These are phyloP conservation scores for Fusarium sp. DNA, from an alignment of 2,329 filamentous ascomycete species.

Conservation along the genomic window DNA sequence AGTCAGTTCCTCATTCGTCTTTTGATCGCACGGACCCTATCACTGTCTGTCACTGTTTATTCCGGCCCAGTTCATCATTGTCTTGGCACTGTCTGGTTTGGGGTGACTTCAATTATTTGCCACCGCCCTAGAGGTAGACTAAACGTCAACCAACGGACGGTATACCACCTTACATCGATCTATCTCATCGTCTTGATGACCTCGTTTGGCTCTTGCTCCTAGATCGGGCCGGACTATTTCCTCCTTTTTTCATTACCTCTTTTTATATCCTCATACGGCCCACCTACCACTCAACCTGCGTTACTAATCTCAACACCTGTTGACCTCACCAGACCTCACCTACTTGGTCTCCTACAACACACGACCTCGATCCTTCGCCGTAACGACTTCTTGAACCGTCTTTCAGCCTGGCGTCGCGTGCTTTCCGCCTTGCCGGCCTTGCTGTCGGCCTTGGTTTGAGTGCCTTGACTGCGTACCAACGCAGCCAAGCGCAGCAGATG, in stretches of 20 bases:
- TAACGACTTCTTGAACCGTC: conserved; percentile 28
- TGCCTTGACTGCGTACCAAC: conserved; percentile 67
- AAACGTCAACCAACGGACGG: conserved; percentile 12
- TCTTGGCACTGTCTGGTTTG: conserved; percentile 30
- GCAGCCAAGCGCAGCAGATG: conserved; percentile 59
- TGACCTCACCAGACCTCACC: conserved; percentile 3
- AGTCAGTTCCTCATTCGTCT: background rate
- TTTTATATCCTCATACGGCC: background rate
- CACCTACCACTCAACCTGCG: background rate
- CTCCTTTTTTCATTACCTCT: background rate
- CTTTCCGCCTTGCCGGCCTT: conserved; percentile 66
- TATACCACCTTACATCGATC: conserved; percentile 25
- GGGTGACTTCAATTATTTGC: conserved; percentile 27
- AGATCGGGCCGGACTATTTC: background rate
- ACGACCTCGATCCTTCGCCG: conserved; percentile 3
- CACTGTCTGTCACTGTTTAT: conserved; percentile 9
- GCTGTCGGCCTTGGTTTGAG: conserved; percentile 70
- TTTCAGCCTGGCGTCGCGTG: conserved; percentile 67
- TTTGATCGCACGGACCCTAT: background rate
- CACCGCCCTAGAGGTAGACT: conserved; percentile 32
- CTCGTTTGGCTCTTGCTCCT: conserved; percentile 20
- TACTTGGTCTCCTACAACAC: conserved; percentile 2
- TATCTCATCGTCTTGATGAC: conserved; percentile 18
- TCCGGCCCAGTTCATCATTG: background rate
- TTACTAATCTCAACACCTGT: conserved; percentile 7